Base-by-base conservation (phyloP, 2,329 filamentous ascomycete genomes). In the Pseudogymnoascus sp. region DNA sequence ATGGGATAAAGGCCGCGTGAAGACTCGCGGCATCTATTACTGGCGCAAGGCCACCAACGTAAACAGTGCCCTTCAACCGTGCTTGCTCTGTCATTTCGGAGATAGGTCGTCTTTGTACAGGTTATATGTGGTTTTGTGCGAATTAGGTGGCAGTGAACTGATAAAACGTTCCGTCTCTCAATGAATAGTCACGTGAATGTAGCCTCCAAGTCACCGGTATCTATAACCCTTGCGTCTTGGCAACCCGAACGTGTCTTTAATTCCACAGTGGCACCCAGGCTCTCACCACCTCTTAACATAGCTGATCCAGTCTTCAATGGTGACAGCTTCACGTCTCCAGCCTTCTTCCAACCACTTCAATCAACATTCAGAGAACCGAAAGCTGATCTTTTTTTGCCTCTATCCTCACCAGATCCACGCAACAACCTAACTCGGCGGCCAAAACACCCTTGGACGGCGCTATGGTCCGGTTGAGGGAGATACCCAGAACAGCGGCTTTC, bases 401-500 rank as follows among this genome's bases (percentile, higher is more conserved):
- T 13, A 26, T 61, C 33, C 8, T 42, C 33, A 38, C 56, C 10
- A 29, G 56, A 60, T 35, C 31, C 31, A 21, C 38, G 4, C 31
- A 21, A 33, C 59, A 24, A 26, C 38, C 26, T 42, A 61, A 16
- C 35, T 61, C 59, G 59, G 59, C 59, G 59, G n/a, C 50, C 50
- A 56, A 56, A 56, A 56, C 29, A 33, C 40, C 59, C 40, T 61
- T n/a, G 59, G 33, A 61, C 59, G 37, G 33, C 64, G 78, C 70
- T 76, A 99, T 99, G 95, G 93, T 97, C 78, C 90, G 92, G 80
- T 83, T 97, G 77, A 87, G 93, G 82, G 93, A 97, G 81, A 96
- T 99, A 74, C 90, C 92, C 76, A 87, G 95, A 78, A 99, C 95
- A 72, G 95, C 93, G 76, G 90, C 93, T 72, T 99, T 99, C 77